Percentiles rank a stretch among this genome's conserved stretches.
These are phyloP conservation scores for Carpinus fangiana DNA, from an alignment of 306 rosid genomes.

Conservation along the genomic window DNA sequence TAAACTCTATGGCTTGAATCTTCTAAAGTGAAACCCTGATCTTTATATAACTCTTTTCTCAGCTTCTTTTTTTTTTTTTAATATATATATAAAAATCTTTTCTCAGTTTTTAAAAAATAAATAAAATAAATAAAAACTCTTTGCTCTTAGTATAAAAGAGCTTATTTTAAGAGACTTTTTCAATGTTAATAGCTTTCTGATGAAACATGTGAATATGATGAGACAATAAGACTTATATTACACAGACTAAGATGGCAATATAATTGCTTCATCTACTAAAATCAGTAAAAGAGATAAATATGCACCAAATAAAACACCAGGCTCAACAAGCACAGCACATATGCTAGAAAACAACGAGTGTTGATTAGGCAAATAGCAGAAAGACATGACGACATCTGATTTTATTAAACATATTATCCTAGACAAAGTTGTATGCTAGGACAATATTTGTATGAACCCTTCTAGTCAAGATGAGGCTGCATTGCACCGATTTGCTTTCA, in stretches of 20 bases:
- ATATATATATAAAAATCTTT: neutral
- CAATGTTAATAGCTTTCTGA: neutral
- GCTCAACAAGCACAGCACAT: neutral
- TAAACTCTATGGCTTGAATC: neutral
- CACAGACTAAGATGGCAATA: neutral
- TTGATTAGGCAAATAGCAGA: neutral
- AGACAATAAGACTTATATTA: conserved; percentile 7
- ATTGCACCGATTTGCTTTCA: conserved; percentile 13
- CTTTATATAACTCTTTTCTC: neutral
- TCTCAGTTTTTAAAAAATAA: no score
- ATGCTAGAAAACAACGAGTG: neutral
- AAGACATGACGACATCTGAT: neutral
- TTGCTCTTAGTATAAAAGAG: neutral
- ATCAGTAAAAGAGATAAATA: neutral
- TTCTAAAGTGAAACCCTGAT: neutral
- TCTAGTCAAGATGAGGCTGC: neutral
- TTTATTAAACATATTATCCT: conserved; percentile 1
- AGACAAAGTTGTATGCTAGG: neutral
- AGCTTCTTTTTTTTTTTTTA: neutral
- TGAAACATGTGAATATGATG: conserved; percentile 19
- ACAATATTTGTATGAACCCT: neutral
- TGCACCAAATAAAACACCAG: neutral
- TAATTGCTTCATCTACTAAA: conserved; percentile 9
- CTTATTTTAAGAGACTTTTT: neutral
- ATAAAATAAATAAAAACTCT: neutral